Evolutionary conservation across 163 green algal genomes (phyloP), one percentile per base, ranked within the genome.

Genomic region (Chlorella variabilis): DNA sequence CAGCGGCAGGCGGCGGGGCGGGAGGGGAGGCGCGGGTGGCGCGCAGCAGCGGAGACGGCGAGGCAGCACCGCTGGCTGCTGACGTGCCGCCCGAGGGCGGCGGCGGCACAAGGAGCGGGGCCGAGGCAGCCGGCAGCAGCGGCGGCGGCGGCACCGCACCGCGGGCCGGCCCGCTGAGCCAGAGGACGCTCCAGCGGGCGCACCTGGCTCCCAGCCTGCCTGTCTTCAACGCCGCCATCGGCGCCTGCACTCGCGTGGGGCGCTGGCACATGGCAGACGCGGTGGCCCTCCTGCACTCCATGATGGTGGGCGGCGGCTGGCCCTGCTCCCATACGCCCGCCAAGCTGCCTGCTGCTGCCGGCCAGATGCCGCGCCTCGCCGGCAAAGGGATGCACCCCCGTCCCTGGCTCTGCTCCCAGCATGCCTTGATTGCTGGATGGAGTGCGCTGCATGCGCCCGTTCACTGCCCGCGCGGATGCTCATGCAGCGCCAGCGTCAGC

Each of bases 161-260:
- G 20, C 45, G 20, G 42, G 51, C 9, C 51, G 20, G 20, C 4
- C 71, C 71, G 51, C 71, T 79, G 11, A 68, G 71, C 11, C 21
- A 6, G 2, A 31, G 11, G 1, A 79, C 71, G 25, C 13, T 79
- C 23, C 41, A 39, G 4, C 62, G 31, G 0, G 62, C 63, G 23
- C 27, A 21, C 34, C 48, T 83, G 34, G 17, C 38, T 0, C 77
- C 77, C 65, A 48, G 49, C 65, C 48, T 54, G 38, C 77, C 42
- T 25, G 61, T 77, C 8, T 83, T 71, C 66, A 83, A 61, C n/a
- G 77, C 77, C 23, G 77, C 77, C 49, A 83, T 83, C 17, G n/a
- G 49, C 15, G 77, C 77, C 23, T 83, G 77, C 49, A 61, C 65
- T 25, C 77, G 77, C 3, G 45, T 77, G 49, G 77, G 77, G 49